Base-by-base conservation (phyloP, 2,329 filamentous ascomycete genomes). In the Pseudocercospora macadamiae region DNA sequence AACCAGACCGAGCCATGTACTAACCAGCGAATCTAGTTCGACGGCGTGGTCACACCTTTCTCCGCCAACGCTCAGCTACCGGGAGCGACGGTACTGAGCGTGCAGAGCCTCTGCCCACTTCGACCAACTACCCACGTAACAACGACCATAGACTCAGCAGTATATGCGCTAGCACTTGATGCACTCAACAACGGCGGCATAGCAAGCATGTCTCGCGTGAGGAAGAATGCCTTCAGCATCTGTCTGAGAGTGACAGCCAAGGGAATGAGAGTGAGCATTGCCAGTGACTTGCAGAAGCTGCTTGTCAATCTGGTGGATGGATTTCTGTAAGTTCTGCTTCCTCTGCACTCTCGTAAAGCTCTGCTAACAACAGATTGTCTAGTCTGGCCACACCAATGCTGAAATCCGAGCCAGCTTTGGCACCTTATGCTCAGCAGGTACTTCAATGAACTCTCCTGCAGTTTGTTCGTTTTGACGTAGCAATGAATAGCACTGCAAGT, bases 121-220 rank as follows among this genome's bases (percentile, higher is more conserved):
- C 59, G 70, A 16, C 57, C 62, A 16, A 61, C 60, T 1, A 55
- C 26, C 10, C 70, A 72, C 54, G 54, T 67, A 5, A 63, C 57
- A 2, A 71, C 70, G 63, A 67, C 68, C 12, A 66, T 65, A 16
- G 66, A 68, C 18, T 59, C 68, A 3, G 68, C 68, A 3, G 68
- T 59, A n/a, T 72, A 67, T 42, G 64, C 64, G 3, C 42, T 71
- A 3, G 68, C 69, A 4, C 34, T 71, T 9, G 68, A 72, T 53
- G 69, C 70, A 1, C 59, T 71, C 7, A 57, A 68, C 28, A 55
- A 72, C 26, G 63, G 58, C n/a, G 70, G 68, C 2, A 65, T 48
- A 3, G 68, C 62, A 10, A 66, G 57, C 30, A 19, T 70, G 10
- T 30, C 60, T 9, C 63, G 70, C 8, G 55, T 67, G 12, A 26